Evolutionary conservation across 2,329 filamentous ascomycete genomes (phyloP).

Genomic region (Elsinoe australis): DNA sequence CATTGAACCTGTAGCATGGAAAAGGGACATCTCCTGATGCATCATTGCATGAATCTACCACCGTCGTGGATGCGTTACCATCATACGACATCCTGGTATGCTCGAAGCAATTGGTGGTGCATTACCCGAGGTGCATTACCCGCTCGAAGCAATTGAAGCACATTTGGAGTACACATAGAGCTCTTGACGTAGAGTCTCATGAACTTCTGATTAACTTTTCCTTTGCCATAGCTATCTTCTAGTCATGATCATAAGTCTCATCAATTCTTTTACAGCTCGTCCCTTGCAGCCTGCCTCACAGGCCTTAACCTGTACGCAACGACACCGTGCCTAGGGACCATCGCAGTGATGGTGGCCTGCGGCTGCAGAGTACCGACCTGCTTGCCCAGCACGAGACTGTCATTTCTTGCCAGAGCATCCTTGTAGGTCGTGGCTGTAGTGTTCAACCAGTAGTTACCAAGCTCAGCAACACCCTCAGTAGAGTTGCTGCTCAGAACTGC

Average conservation of each 20-base stretch:
- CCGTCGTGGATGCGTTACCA: no score
- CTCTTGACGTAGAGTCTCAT: neutral
- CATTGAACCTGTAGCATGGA: no score
- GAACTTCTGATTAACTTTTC: neutral
- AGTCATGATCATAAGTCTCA: neutral
- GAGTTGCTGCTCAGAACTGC: conserved; percentile 26
- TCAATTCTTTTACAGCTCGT: conserved; percentile 1
- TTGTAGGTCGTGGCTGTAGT: conserved; percentile 43
- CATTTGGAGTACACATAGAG: neutral
- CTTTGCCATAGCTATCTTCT: neutral
- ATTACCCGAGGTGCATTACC: conserved; percentile 5
- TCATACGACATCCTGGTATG: no score
- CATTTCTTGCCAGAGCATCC: conserved; percentile 38
- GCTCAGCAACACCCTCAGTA: conserved; percentile 26
- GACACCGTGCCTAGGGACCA: conserved; percentile 29
- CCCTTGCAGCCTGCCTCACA: conserved; percentile 2
- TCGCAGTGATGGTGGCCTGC: conserved; percentile 39
- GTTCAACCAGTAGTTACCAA: conserved; percentile 39
- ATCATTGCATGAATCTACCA: no score
- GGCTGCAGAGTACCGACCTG: conserved; percentile 38
- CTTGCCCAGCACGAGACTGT: conserved; percentile 41
- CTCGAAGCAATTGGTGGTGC: neutral
- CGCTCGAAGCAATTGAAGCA: no score
- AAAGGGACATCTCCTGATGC: no score
- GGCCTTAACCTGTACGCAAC: conserved; percentile 21